Evolutionary conservation across 164 flowering plant genomes (phyloP).

Genomic region (Nymphaea colorata): DNA sequence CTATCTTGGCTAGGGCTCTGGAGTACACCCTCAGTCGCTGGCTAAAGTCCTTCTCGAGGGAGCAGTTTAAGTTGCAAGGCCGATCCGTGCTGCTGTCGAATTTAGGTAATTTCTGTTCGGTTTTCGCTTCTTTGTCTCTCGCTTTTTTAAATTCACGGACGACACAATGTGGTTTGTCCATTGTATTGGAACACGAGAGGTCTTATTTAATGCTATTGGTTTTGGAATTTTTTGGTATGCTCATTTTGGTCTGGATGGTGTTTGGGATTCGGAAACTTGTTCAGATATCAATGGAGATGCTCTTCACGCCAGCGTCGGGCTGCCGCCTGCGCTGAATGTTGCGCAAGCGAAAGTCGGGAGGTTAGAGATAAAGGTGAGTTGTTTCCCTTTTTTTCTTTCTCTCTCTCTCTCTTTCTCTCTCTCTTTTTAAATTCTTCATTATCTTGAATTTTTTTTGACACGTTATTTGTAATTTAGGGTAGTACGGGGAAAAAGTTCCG

Average conservation of each 20-base stretch:
- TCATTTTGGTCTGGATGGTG: background rate
- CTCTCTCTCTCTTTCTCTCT: slow-evolving; percentile 4
- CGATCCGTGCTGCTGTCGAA: slow-evolving; percentile 83
- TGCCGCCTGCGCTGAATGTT: slow-evolving; percentile 82
- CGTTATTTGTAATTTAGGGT: too few species aligned
- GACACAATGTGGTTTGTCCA: too few species aligned
- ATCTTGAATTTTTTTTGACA: background rate
- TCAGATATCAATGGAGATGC: slow-evolving; percentile 94
- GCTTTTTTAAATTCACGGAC: background rate
- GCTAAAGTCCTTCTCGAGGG: slow-evolving; percentile 91
- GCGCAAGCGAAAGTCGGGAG: slow-evolving; percentile 78
- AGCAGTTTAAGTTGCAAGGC: slow-evolving; percentile 91
- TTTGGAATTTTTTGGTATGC: background rate
- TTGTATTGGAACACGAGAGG: too few species aligned
- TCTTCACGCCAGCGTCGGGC: slow-evolving; percentile 81
- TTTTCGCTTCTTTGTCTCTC: background rate
- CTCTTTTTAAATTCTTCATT: background rate
- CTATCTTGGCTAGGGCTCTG: slow-evolving; percentile 77
- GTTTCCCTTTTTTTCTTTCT: background rate
- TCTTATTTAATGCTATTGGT: background rate
- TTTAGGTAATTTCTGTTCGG: slow-evolving; percentile 35
- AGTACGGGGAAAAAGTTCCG: too few species aligned
- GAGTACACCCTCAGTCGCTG: slow-evolving; percentile 97
- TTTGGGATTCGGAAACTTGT: background rate
- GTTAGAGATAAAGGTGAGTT: slow-evolving; percentile 69